phyloP scores from a whole-genome alignment of 1,139 yeast genomes.

The Yamadazyma sp. region DNA sequence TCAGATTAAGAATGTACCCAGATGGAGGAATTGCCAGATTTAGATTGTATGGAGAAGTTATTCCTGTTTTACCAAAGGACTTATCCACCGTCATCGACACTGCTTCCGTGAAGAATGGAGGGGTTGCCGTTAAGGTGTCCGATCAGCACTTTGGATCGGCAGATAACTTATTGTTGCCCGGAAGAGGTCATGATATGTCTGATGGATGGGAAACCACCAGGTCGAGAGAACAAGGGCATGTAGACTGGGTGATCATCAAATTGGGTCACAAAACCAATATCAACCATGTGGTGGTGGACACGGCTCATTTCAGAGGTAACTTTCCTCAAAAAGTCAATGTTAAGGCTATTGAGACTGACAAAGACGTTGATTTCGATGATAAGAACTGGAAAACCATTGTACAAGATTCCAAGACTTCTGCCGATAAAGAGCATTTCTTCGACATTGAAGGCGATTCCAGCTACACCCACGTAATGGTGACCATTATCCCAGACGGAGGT shows the following conservation, averaged over 20 bases:
- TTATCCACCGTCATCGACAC: constrained; percentile 55
- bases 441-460: constrained; percentile 26
- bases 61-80: constrained; percentile 57
- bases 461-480: constrained; percentile 69
- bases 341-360: constrained; percentile 43
- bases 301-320: constrained; percentile 92
- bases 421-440: constrained; percentile 75
- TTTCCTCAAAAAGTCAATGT: constrained; percentile 78
- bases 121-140: constrained; percentile 76
- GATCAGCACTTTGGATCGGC: constrained; percentile 95
- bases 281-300: constrained; percentile 69
- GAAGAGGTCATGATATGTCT: constrained; percentile 93
- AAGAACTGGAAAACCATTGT: constrained; percentile 64
- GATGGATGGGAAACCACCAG: constrained; percentile 99
- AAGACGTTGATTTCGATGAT: constrained; percentile 36
- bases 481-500: constrained; percentile 95
- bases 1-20: constrained; percentile 86
- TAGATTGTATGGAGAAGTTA: constrained; percentile 79
- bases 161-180: constrained; percentile 84
- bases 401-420: constrained; percentile 68
- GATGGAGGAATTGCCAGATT: constrained; percentile 97
- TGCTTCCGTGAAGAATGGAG: constrained; percentile 85
- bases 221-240: constrained; percentile 78
- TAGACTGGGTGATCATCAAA: constrained; percentile 84
- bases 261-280: constrained; percentile 67